phyloP scores from a whole-genome alignment of 257 asterid species.

The Nicotiana benthamiana region DNA sequence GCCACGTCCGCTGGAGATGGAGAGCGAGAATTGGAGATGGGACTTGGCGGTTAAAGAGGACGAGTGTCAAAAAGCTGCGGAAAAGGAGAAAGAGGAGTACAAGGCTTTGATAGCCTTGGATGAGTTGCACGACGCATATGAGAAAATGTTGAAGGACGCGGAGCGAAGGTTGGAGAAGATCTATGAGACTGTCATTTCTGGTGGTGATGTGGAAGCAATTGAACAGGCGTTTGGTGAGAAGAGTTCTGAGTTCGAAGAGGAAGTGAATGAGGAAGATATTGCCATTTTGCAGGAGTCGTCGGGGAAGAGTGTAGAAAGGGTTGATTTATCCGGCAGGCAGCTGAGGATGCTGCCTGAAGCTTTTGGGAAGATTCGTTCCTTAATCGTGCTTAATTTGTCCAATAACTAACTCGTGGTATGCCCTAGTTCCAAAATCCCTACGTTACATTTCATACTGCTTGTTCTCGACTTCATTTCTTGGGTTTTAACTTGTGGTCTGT shows the following conservation, averaged over 20 bases:
- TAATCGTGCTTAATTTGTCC: constrained; percentile 64
- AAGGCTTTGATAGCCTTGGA: constrained; percentile 68
- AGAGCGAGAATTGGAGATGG: constrained; percentile 8
- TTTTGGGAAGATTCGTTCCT: constrained; percentile 49
- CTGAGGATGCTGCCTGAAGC: constrained; percentile 76
- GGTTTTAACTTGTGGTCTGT: neutral
- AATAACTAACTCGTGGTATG: constrained; percentile 69
- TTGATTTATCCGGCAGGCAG: constrained; percentile 49
- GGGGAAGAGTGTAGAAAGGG: constrained; percentile 46
- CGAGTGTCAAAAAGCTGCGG: constrained; percentile 14
- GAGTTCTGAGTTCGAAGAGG: constrained; percentile 31
- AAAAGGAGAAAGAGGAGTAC: constrained; percentile 39
- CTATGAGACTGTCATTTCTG: constrained; percentile 72
- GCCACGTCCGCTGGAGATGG: constrained; percentile 18
- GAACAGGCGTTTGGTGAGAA: constrained; percentile 31
- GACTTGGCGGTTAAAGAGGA: constrained; percentile 16
- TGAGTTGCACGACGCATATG: constrained; percentile 78
- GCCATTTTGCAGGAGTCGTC: constrained; percentile 56
- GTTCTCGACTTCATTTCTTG: neutral
- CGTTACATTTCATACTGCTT: neutral
- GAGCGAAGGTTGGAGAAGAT: constrained; percentile 74
- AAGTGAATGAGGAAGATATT: constrained; percentile 57
- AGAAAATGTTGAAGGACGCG: constrained; percentile 68
- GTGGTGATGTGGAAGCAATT: constrained; percentile 26
- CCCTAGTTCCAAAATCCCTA: neutral